Evolutionary conservation across 768 basidiomycete genomes (phyloP).

Genomic region (Trametopsis cervina): DNA sequence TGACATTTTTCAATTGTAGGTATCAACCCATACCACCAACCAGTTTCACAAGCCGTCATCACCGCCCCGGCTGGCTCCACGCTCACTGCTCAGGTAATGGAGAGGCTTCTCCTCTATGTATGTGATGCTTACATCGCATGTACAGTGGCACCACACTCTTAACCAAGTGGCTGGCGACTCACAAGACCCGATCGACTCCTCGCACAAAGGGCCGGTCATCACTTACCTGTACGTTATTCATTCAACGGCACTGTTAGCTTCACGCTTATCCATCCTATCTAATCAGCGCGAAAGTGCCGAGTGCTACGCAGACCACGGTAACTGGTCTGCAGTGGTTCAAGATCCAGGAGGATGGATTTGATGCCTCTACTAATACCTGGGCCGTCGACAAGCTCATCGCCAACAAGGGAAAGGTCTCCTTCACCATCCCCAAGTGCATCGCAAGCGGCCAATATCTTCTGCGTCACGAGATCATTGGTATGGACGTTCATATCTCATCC

Average conservation of each 20-base stretch:
- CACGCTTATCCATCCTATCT: neutral
- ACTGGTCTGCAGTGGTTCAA: slow-evolving; percentile 49
- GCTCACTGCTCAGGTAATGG: slow-evolving; percentile 38
- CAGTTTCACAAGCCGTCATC: slow-evolving; percentile 11
- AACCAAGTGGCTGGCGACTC: slow-evolving; percentile 30
- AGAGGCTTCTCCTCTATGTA: too few relatives aligned
- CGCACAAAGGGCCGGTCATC: slow-evolving; percentile 47
- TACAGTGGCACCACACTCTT: slow-evolving; percentile 11
- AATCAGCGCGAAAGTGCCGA: slow-evolving; percentile 37
- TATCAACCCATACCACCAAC: slow-evolving; percentile 13
- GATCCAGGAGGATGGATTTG: slow-evolving; percentile 40
- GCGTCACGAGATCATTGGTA: slow-evolving; percentile 45
- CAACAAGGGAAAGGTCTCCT: slow-evolving; percentile 44
- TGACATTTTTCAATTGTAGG: neutral
- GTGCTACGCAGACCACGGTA: slow-evolving; percentile 37
- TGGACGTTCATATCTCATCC: neutral
- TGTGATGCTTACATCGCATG: neutral
- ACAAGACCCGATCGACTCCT: slow-evolving; percentile 39
- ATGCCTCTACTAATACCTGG: slow-evolving; percentile 29
- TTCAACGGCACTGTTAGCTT: slow-evolving; percentile 10
- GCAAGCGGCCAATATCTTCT: slow-evolving; percentile 41
- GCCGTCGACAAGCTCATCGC: slow-evolving; percentile 39
- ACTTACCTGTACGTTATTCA: slow-evolving; percentile 38
- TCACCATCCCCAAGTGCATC: slow-evolving; percentile 41
- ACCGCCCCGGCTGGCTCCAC: slow-evolving; percentile 43